These are phyloP conservation scores for barrel medic (Medicago truncatula) DNA, from an alignment of 306 rosid genomes.

Conservation along the genomic window MtrunA17r5.0-ANR NC_053045.1:34670001-34670500, in stretches of 20 bases:
- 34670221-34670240: slow-evolving; percentile 46
- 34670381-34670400: slow-evolving; percentile 53
- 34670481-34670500: slow-evolving; percentile 47
- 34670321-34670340: slow-evolving; percentile 50
- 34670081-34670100: slow-evolving; percentile 42
- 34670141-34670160: slow-evolving; percentile 39
- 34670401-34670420: slow-evolving; percentile 49
- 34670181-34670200: slow-evolving; percentile 45
- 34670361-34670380: slow-evolving; percentile 50
- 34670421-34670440: slow-evolving; percentile 51
- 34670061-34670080: slow-evolving; percentile 40
- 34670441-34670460: slow-evolving; percentile 50
- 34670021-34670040: slow-evolving; percentile 44
- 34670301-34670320: slow-evolving; percentile 40
- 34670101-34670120: slow-evolving; percentile 40
- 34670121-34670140: slow-evolving; percentile 44
- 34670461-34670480: slow-evolving; percentile 45
- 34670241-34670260: slow-evolving; percentile 54
- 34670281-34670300: slow-evolving; percentile 51
- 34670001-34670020: slow-evolving; percentile 40
- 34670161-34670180: slow-evolving; percentile 47
- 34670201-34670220: slow-evolving; percentile 48
- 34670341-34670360: slow-evolving; percentile 45
- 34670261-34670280: slow-evolving; percentile 45
- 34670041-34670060: slow-evolving; percentile 41